A percentile compares a stretch with the other conserved stretches of the same genome.
Evolutionary conservation across 1,284 basidiomycete genomes (phyloP).

Genomic region (Veloporphyrellus conicus): DNA sequence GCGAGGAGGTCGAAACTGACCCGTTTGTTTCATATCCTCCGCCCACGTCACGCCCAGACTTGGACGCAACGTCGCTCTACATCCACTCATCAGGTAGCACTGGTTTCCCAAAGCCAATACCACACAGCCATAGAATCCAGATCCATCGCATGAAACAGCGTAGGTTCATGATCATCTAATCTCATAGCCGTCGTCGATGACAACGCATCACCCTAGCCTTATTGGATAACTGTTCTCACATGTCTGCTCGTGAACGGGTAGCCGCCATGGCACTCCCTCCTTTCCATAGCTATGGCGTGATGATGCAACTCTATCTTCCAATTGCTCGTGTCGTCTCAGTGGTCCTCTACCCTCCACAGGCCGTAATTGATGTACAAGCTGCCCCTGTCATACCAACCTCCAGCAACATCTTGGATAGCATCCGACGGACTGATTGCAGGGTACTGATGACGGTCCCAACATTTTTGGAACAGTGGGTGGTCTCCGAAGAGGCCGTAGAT

Average conservation of each 20-base stretch:
- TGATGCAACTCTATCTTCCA: no score
- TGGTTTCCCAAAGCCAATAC: conserved; percentile 32
- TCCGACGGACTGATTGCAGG: conserved; percentile 10
- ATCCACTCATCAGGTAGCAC: conserved; percentile 36
- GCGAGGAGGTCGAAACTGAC: conserved; percentile 21
- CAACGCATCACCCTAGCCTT: no score
- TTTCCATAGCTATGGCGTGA: conserved; percentile 9
- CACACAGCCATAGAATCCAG: conserved; percentile 15
- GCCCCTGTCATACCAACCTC: conserved; percentile 19
- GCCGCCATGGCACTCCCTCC: conserved; percentile 19
- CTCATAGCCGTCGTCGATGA: no score
- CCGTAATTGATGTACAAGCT: not conserved
- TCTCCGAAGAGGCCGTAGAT: conserved; percentile 7
- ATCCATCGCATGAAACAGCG: conserved; percentile 5
- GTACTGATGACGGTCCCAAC: conserved; percentile 15
- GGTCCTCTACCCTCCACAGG: no score
- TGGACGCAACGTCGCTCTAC: conserved; percentile 18
- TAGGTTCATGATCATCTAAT: not conserved
- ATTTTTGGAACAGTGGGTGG: conserved; percentile 21
- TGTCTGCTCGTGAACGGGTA: conserved; percentile 2
- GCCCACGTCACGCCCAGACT: conserved; percentile 2
- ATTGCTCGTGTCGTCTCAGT: no score
- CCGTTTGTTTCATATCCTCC: conserved; percentile 26
- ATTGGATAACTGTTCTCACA: no score
- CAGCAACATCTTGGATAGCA: conserved; percentile 17